Base-by-base conservation (phyloP, 805 yeast genomes). In the Grigorovia transvaalensis region DNA sequence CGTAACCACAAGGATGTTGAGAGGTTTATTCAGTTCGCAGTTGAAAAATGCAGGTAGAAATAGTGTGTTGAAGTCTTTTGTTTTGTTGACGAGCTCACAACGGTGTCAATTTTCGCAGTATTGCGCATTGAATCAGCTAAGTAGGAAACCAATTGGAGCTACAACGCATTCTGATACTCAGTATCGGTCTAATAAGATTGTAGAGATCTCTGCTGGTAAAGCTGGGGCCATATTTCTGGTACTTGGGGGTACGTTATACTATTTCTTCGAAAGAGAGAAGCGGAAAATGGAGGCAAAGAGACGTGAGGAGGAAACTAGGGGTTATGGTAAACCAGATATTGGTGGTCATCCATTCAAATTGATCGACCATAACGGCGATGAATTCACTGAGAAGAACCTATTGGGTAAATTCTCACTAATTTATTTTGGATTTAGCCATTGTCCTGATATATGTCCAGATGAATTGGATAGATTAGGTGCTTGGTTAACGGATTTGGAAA, bases 381-480 rank as follows among this genome's bases (percentile, higher is more conserved):
- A 66, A 18, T 93, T 93, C 68, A 88, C 96, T 1, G 81, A 88
- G 29, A 74, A 87, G 55, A 76, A 91, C 59, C 71, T 93, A 62
- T 69, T 78, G 55, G 93, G 90, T 38, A 84, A 80, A 65, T 93
- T 89, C 69, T 80, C 91, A 11, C 72, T 93, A 46, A 68, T 91
- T n/a, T 93, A 93, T 67, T 93, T 93, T 70, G 99, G 99, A 0
- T 93, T 93, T 73, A 86, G 96, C 4, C 90, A 90, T 70, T 93
- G 99, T 71, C 99, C 99, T 7, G 99, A 93, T 70, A 90, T 93
- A 50, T 93, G 99, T 69, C 99, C 99, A 11, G 99, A 93, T 68
- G 99, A 93, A 67, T 77, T 93, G 54, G 99, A 93, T 67, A 88
- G 91, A 64, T 76, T 93, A 64, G 91, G 96, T 4, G 75, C 72